Evolutionary conservation across 805 yeast species (phyloP).

Genomic region (Candida parachauliodes): DNA sequence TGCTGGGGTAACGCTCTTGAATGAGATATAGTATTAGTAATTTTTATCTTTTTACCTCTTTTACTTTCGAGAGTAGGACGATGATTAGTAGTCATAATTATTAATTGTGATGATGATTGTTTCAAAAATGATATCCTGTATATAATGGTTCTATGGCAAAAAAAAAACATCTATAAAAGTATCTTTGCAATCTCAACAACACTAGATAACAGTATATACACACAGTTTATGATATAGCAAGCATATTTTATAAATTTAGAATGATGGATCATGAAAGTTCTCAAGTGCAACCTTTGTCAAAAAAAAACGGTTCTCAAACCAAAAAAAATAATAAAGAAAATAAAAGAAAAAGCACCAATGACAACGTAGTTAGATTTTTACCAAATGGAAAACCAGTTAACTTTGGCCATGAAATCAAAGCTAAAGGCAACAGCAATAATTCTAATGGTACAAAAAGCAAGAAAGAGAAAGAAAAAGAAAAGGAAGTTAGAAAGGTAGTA

Average conservation of each 20-base stretch:
- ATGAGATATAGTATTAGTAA: conserved; percentile 34
- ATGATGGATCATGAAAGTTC: conserved; percentile 33
- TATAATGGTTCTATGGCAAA: conserved; percentile 4
- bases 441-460: conserved; percentile 9
- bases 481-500: conserved; percentile 11
- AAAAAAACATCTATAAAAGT: conserved; percentile 7
- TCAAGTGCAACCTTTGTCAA: conserved; percentile 23
- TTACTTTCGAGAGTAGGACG: conserved; percentile 42
- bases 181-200: not conserved
- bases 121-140: not conserved
- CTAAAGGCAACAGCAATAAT: conserved; percentile 11
- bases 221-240: conserved; percentile 7
- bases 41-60: conserved; percentile 28
- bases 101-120: not conserved
- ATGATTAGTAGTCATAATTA: conserved; percentile 40
- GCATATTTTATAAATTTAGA: not conserved
- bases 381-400: conserved; percentile 30
- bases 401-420: conserved; percentile 19
- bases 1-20: conserved; percentile 31
- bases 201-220: too few species aligned
- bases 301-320: conserved; percentile 9
- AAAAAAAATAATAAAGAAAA: conserved; percentile 7
- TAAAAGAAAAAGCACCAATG: conserved; percentile 8
- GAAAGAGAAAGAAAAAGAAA: conserved; percentile 8
- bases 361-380: conserved; percentile 17